Evolutionary conservation across 2,329 filamentous ascomycete species (phyloP), one percentile per base, ranked within the genome.

Genomic region (Fusarium sp.): DNA sequence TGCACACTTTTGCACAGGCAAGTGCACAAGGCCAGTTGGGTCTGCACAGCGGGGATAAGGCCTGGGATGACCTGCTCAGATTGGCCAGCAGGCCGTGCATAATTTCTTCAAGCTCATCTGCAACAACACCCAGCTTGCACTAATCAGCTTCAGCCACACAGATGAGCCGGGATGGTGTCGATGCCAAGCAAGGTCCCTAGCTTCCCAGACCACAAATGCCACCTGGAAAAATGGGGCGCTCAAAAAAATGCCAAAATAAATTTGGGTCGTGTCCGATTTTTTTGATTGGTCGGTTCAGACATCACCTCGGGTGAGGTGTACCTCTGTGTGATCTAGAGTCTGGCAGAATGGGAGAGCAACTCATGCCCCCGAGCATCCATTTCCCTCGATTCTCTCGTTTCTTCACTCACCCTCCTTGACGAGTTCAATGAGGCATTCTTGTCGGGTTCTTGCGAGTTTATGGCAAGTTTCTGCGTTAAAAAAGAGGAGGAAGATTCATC

Each of bases 211-310:
- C 61, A 60, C 70, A 74, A 73, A 67, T 73, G 73, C 70, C 56
- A 62, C 66, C 60, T 75, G 60, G 65, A 70, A 75, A 78, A 79
- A 78, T 77, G 76, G 75, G 76, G 74, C 73, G 64, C 73, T 51
- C 74, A 55, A 68, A 71, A 34, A 73, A 78, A 77, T 74, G 73
- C 71, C 67, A 78, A 77, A 80, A 78, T 75, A 77, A 78, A 77
- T 71, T 72, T 76, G 72, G 70, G 66, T 65, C 71, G 74, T 74
- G 77, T 75, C 74, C 77, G 77, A 73, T 79, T 81, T 73, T 81
- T 81, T 74, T 82, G 78, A 81, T 81, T 82, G 80, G 80, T 71
- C 75, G 54, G 71, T 60, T 36, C 70, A 75, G 72, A 76, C 77
- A 74, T 78, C 77, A 78, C 75, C 74, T 78, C 70, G 71, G 71